Base-by-base conservation (phyloP, 2,329 filamentous ascomycete species). In the Aureobasidium uvarum region DNA sequence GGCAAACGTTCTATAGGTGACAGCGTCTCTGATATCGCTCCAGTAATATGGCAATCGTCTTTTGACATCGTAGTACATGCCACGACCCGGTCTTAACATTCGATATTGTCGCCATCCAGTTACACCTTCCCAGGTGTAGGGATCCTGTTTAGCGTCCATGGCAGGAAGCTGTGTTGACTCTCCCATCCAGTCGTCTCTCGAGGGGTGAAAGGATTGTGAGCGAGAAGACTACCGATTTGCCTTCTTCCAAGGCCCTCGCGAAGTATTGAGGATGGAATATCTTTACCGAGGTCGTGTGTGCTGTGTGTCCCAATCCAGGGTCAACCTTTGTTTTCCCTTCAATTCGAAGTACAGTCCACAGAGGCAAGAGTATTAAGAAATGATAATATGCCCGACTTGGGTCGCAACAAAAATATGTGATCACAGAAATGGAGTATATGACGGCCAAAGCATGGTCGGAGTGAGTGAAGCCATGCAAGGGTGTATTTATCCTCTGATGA, bases 41-140 rank as follows among this genome's bases (percentile, higher is more conserved):
- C 78, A 80, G 72, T 85, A 86, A 71, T 81, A 85, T 13, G 81
- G 83, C n/a, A 82, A 70, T 46, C 83, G 76, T 63, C 83, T 74
- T 66, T 78, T 77, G 36, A 85, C 74, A 71, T 85, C 83, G 70
- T 83, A 78, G 69, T 82, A 83, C 78, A 85, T 85, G 66, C 83
- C 83, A 25, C 80, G 75, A 51, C 80, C 78, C 8, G 81, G 81
- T 38, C 76, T 76, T 5, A 83, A 67, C 67, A 72, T 71, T 36
- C 74, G 73, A 66, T 74, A 76, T 55, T 68, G 70, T 58, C 71
- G 72, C 75, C 75, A 77, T 68, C 75, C 75, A 62, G 71, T 72
- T 10, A 72, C 68, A 36, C 68, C 68, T 25, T 75, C 72, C 75
- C 74, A 77, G 33, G 71, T 72, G 67, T 77, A 77, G 18, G 74